Evolutionary conservation across 1,284 basidiomycete species (phyloP), one percentile per base, ranked within the genome.

Genomic region (Cryptococcus hybrid): DNA sequence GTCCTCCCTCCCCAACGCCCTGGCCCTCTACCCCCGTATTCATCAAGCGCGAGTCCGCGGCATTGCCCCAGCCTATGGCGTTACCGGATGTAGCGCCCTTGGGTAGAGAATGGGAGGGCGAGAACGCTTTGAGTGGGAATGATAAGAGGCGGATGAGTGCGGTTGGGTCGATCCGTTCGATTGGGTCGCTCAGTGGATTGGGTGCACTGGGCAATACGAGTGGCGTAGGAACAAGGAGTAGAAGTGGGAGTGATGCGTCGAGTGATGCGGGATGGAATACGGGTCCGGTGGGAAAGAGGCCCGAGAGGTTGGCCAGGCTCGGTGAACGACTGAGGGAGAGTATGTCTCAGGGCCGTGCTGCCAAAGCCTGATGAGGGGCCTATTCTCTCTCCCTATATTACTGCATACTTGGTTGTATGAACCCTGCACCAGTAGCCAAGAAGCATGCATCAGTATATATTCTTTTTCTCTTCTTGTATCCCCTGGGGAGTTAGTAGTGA

Each of bases 21-120:
- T 7, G 46, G 54, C 2, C 55, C 55, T 4, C 55, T 70, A 9
- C 61, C 71, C 7, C 71, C 3, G 64, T 71, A 2, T 71, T 69
- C 55, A 56, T 71, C 51, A 66, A 66, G 51, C 58, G 64, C 18
- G 71, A 73, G 51, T 62, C 67, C 3, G 68, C 69, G 0, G 62
- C 66, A 2, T 52, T 73, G 12, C 69, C 71, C 11, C 68, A 69
- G 48, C 62, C 68, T 3, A 73, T 73, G 71, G 50, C 68, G 1
- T 52, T 71, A 13, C 65, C 62, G 1, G 59, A 66, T n/a, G 53
- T 73, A 8, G 60, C 63, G 15, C 71, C 71, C 7, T 45, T 73
- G 48, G 67, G 69, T 8, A 34, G 42, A 5, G 62, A 57, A 1
- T 73, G 71, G 71, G 59, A 58, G 43, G 64, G 63, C 5, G 69